Percentiles rank a stretch among this genome's conserved stretches.
These are phyloP conservation scores for Capniomyces stellatus DNA, from an alignment of 371 early-diverging fungal genomes.

Conservation along the genomic window DNA sequence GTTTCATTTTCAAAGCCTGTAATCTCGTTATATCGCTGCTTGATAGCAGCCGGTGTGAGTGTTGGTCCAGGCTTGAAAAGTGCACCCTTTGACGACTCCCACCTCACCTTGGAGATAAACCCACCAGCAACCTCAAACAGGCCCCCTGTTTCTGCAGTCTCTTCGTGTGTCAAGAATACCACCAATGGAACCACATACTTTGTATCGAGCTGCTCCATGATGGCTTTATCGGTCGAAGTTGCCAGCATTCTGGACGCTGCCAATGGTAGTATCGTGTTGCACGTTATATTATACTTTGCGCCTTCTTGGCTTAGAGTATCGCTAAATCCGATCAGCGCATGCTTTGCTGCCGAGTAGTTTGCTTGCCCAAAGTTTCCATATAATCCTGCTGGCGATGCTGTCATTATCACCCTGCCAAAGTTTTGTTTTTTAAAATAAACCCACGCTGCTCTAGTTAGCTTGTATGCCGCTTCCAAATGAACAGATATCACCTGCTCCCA, in stretches of 20 bases:
- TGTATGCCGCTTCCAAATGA: slow-evolving; percentile 51
- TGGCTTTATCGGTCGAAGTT: slow-evolving; percentile 54
- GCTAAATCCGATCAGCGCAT: slow-evolving; percentile 47
- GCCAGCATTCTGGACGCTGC: slow-evolving; percentile 68
- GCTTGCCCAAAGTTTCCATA: slow-evolving; percentile 99
- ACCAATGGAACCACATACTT: slow-evolving; percentile 59
- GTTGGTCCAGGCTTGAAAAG: slow-evolving; percentile 39
- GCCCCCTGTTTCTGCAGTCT: slow-evolving; percentile 31
- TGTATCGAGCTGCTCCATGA: slow-evolving; percentile 60
- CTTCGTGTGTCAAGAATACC: slow-evolving; percentile 43
- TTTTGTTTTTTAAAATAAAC: slow-evolving; percentile 49
- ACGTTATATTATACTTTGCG: slow-evolving; percentile 39
- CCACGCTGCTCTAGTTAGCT: slow-evolving; percentile 55
- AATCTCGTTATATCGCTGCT: slow-evolving; percentile 21
- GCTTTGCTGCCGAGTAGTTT: slow-evolving; percentile 80
- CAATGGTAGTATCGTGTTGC: slow-evolving; percentile 55
- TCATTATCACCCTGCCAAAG: slow-evolving; percentile 55
- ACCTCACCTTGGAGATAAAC: slow-evolving; percentile 46
- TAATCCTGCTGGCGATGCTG: slow-evolving; percentile 85
- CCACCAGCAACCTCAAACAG: slow-evolving; percentile 57
- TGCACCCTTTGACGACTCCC: slow-evolving; percentile 49
- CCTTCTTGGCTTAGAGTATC: slow-evolving; percentile 57
- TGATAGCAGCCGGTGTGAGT: slow-evolving; percentile 42
- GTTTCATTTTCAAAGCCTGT: background rate
- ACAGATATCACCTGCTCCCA: slow-evolving; percentile 53